A percentile compares a stretch with the other conserved stretches of the same genome.
Conservation (phyloP, 495 filamentous ascomycete genomes). For the Hypoxylon crocopeplum region DNA sequence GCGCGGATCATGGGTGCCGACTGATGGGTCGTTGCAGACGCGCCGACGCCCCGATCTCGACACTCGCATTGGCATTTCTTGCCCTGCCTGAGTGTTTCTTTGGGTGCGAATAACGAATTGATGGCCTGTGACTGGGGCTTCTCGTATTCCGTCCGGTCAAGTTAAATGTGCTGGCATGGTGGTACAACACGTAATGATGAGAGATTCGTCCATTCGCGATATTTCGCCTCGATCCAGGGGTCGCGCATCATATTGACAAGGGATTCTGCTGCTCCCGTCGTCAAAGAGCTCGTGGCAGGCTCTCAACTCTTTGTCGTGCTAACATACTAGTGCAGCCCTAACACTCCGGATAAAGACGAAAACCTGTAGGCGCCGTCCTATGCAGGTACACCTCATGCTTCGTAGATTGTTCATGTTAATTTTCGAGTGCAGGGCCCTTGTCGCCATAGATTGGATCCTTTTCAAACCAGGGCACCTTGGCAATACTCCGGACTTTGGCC, state of each 20-base stretch:
- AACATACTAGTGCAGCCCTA: background rate
- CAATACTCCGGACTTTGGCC: constrained; percentile 55
- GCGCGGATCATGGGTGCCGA: constrained; percentile 7
- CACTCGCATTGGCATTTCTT: constrained; percentile 14
- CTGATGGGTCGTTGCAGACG: constrained; percentile 11
- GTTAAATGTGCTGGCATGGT: background rate
- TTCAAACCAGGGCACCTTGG: constrained; percentile 60
- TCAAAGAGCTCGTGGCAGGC: background rate
- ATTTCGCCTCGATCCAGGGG: background rate
- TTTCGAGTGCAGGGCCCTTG: constrained; percentile 58
- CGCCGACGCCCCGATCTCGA: background rate
- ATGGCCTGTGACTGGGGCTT: constrained; percentile 8
- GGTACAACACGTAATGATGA: background rate
- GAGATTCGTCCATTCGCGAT: background rate
- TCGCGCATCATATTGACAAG: background rate
- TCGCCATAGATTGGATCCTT: constrained; percentile 67
- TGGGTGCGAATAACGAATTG: background rate
- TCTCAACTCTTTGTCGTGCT: no score
- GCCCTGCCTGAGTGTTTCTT: background rate
- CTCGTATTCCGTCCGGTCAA: background rate
- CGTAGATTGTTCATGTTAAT: constrained; percentile 10
- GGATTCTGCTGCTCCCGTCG: background rate
- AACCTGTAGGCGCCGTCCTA: background rate
- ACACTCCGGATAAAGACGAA: constrained; percentile 6
- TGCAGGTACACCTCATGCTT: background rate